These are phyloP conservation scores for Pezicula neosporulosa DNA, from an alignment of 2,329 filamentous ascomycete species.

Conservation along the genomic window DNA sequence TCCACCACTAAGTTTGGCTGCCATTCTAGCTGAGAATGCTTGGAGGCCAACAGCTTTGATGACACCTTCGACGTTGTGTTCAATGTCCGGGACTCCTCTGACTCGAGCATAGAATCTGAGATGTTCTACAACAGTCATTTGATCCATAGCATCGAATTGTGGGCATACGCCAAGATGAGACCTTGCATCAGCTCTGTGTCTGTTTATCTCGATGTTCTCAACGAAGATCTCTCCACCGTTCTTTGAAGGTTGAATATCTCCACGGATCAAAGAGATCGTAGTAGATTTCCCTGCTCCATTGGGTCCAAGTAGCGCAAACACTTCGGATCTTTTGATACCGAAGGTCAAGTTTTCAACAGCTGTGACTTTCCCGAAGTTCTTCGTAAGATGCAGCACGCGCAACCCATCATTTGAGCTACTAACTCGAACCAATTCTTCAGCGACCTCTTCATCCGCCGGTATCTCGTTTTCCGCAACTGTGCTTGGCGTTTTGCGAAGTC, in stretches of 20 bases:
- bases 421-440: constrained; percentile 61
- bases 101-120: constrained; percentile 83
- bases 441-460: constrained; percentile 47
- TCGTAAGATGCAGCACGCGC: constrained; percentile 75
- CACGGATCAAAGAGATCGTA: constrained; percentile 83
- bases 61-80: constrained; percentile 74
- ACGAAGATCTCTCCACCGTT: constrained; percentile 78
- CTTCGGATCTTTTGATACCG: constrained; percentile 72
- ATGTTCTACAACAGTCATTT: constrained; percentile 86
- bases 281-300: constrained; percentile 92
- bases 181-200: constrained; percentile 68
- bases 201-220: constrained; percentile 72
- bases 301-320: constrained; percentile 85
- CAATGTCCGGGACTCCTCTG: constrained; percentile 71
- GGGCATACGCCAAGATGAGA: constrained; percentile 86
- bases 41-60: constrained; percentile 77
- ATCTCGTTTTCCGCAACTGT: constrained; percentile 4
- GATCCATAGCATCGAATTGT: constrained; percentile 82
- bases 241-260: constrained; percentile 70
- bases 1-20: constrained; percentile 76
- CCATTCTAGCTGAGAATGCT: constrained; percentile 71
- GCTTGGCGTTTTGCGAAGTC: constrained; percentile 21
- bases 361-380: constrained; percentile 70
- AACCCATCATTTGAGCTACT: constrained; percentile 51
- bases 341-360: constrained; percentile 91